Base-by-base conservation (phyloP, 257 asterid species). In the Jaltomata sinuosa region DNA sequence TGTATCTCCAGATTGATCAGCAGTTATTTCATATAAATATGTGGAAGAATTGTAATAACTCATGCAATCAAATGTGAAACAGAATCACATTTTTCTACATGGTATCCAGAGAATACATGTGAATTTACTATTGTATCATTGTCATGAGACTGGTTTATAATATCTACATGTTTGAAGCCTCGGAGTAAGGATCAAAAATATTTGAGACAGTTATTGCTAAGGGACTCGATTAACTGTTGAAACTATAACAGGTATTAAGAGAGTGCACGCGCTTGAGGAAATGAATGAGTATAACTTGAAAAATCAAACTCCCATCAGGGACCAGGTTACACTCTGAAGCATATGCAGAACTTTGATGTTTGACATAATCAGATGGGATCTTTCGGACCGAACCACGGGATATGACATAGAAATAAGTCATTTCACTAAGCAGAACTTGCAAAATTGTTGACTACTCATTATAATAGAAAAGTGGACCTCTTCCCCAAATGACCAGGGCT, bases 401-500 rank as follows among this genome's bases (percentile, higher is more conserved):
- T 38, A 81, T 42, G 62, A 62, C 42, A 81, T 0, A 50, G 47
- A 42, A 81, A 12, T 31, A 61, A 62, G 21, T 62, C 78, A 82
- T 5, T 82, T 62, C 61, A 57, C 79, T 47, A 27, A 54, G 53
- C 15, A 47, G 59, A 25, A 76, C 61, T 74, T 74, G 22, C 81
- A 45, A 47, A 45, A 42, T 45, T 14, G 81, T 9, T 27, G 52
- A 36, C 29, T 81, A 2, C 59, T 53, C 77, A 45, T 29, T 18
- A 52, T 53, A 5, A 49, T 25, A 84, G 62, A 85, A 76, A 68
- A 67, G 82, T 91, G 59, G 80, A 97, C 99, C 98, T 97, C 99
- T 87, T 88, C 92, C 36, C 99, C 98, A 53, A 97, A 97, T 50
- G 98, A 97, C 99, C 99, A 97, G 76, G 99, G 99, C 85, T 97